These are phyloP conservation scores for Sequoiadendron giganteum DNA, from an alignment of 75 land plant species.

Conservation along the genomic window DNA sequence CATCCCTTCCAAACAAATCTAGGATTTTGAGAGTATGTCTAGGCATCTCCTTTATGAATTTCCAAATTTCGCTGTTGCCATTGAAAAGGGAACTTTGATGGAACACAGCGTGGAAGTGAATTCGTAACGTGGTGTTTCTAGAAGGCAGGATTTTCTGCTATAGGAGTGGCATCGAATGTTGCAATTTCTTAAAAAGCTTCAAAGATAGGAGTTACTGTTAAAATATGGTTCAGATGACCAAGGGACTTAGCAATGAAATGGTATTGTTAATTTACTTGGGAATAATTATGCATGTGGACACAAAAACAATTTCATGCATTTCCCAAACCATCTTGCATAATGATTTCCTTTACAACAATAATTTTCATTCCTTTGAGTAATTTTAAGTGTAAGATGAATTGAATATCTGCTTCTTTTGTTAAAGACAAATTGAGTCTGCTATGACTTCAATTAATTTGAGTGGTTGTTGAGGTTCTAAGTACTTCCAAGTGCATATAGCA, in stretches of 20 bases:
- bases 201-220: not conserved
- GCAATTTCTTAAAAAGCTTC: not conserved
- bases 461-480: not conserved
- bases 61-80: too few species aligned
- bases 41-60: too few species aligned
- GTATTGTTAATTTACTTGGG: not conserved
- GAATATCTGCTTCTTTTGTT: not conserved
- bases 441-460: not conserved
- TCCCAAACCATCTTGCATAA: not conserved
- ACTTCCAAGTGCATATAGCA: not conserved
- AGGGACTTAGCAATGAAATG: not conserved
- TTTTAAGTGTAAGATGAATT: not conserved
- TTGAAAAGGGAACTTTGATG: too few species aligned
- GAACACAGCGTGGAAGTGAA: too few species aligned
- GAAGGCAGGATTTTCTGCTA: slow-evolving; percentile 1
- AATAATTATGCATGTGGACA: not conserved
- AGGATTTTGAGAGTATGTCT: too few species aligned
- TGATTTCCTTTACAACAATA: not conserved
- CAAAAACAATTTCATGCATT: not conserved
- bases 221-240: not conserved
- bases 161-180: not conserved
- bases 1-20: too few species aligned
- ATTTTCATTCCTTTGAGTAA: not conserved
- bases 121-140: too few species aligned
- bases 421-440: not conserved